These are phyloP conservation scores for Spencermartinsiella europaea DNA, from an alignment of 805 yeast genomes.

Conservation along the genomic window DNA sequence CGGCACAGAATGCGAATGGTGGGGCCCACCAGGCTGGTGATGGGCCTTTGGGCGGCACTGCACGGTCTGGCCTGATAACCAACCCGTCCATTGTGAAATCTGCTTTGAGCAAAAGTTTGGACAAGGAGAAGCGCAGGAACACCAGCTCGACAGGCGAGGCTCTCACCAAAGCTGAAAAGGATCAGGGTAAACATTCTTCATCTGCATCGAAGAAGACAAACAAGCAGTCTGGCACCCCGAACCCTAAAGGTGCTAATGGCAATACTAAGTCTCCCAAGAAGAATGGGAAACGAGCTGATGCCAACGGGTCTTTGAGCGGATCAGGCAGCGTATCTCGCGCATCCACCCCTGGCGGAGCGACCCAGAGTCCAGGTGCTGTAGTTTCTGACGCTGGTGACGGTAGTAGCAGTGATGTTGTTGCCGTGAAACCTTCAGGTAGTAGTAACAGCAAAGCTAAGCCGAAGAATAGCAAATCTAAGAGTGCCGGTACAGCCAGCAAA, in stretches of 20 bases:
- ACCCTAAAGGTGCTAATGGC: neutral
- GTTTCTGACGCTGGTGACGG: neutral
- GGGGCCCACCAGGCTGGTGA: too few species aligned
- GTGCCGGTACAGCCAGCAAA: neutral
- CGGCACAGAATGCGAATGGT: too few species aligned
- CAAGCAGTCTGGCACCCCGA: too few species aligned
- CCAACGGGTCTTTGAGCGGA: neutral
- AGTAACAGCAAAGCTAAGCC: neutral
- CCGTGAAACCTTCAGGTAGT: too few species aligned
- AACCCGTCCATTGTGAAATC: slow-evolving; percentile 23
- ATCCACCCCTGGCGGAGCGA: neutral
- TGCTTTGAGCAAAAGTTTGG: slow-evolving; percentile 15
- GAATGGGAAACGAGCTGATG: neutral
- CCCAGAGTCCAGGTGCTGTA: too few species aligned
- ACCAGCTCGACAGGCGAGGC: slow-evolving; percentile 2
- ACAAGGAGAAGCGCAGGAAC: slow-evolving; percentile 2
- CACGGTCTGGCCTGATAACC: slow-evolving; percentile 16
- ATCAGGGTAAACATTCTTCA: neutral
- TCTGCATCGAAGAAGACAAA: slow-evolving; percentile 2
- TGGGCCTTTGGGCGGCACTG: too few species aligned
- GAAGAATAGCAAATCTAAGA: neutral
- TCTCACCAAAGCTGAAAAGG: neutral
- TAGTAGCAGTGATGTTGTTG: too few species aligned
- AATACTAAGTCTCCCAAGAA: neutral
- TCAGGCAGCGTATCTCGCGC: neutral